A percentile compares a stretch with the other conserved stretches of the same genome.
Evolutionary conservation across 805 yeast genomes (phyloP).

Genomic region (Metschnikowia anglica): DNA sequence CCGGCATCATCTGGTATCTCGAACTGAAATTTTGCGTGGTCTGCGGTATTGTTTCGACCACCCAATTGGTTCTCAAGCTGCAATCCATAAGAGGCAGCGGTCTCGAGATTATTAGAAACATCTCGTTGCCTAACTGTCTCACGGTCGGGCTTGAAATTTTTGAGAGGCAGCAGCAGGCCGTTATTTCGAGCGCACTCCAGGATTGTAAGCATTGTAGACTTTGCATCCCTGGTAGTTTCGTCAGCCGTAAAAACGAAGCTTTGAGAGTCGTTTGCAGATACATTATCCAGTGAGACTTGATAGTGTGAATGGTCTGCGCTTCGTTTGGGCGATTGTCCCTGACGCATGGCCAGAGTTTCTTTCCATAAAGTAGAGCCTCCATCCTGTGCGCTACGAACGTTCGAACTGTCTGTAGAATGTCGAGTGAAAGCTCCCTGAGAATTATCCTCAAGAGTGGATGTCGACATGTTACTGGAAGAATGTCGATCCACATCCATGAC

Average conservation of each 20-base stretch:
- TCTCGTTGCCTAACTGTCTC: slow-evolving; percentile 15
- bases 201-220: slow-evolving; percentile 14
- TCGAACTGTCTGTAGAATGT: slow-evolving; percentile 5
- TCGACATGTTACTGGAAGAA: neutral
- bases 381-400: slow-evolving; percentile 3
- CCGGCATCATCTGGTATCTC: slow-evolving; percentile 11
- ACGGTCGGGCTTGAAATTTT: slow-evolving; percentile 20
- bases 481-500: slow-evolving; percentile 33
- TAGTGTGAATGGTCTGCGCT: neutral
- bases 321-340: slow-evolving; percentile 4
- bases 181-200: slow-evolving; percentile 27
- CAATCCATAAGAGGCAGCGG: slow-evolving; percentile 28
- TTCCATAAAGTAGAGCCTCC: slow-evolving; percentile 1
- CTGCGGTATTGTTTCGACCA: slow-evolving; percentile 3
- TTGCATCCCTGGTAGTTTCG: slow-evolving; percentile 9
- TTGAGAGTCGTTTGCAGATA: slow-evolving; percentile 14
- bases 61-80: slow-evolving; percentile 25
- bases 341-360: slow-evolving; percentile 2
- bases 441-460: neutral
- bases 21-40: slow-evolving; percentile 12
- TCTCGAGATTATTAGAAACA: slow-evolving; percentile 27
- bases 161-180: slow-evolving; percentile 26
- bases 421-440: neutral
- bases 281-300: neutral
- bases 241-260: slow-evolving; percentile 19